Conservation (phyloP, 2,329 filamentous ascomycete genomes). For the Calonectria honghensis region DNA sequence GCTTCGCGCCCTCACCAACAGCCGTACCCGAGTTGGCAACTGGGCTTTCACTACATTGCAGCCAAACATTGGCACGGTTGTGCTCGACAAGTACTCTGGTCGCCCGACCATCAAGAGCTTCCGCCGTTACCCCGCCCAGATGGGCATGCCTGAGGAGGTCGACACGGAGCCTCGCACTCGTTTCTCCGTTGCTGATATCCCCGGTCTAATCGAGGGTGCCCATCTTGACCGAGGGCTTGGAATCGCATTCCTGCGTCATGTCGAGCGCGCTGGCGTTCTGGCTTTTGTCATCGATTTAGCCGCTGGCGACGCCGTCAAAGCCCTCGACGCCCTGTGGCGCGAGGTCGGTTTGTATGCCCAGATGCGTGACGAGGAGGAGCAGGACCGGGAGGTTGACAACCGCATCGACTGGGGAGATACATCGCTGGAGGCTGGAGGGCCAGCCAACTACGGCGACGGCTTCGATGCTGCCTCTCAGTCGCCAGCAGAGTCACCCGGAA, state of each 20-base stretch:
- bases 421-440: slow-evolving; percentile 64
- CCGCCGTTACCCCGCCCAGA: slow-evolving; percentile 59
- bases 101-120: slow-evolving; percentile 74
- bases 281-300: slow-evolving; percentile 94
- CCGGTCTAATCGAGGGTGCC: slow-evolving; percentile 92
- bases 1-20: slow-evolving; percentile 89
- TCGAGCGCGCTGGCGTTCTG: slow-evolving; percentile 93
- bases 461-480: slow-evolving; percentile 41
- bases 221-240: slow-evolving; percentile 94
- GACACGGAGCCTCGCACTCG: slow-evolving; percentile 78
- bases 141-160: slow-evolving; percentile 64
- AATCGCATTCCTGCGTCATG: slow-evolving; percentile 92
- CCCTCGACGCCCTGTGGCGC: slow-evolving; percentile 88
- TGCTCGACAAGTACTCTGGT: slow-evolving; percentile 90
- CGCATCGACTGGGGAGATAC: slow-evolving; percentile 74
- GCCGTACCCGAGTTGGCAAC: slow-evolving; percentile 89
- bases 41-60: slow-evolving; percentile 98
- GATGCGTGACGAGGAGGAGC: slow-evolving; percentile 83
- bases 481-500: slow-evolving; percentile 56
- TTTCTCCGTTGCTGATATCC: slow-evolving; percentile 97
- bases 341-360: slow-evolving; percentile 93
- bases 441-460: slow-evolving; percentile 52
- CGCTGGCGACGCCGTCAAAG: slow-evolving; percentile 85
- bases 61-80: slow-evolving; percentile 96
- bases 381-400: slow-evolving; percentile 76